Conservation (phyloP, 2,329 filamentous ascomycete species). For the Colletotrichum horii region DNA sequence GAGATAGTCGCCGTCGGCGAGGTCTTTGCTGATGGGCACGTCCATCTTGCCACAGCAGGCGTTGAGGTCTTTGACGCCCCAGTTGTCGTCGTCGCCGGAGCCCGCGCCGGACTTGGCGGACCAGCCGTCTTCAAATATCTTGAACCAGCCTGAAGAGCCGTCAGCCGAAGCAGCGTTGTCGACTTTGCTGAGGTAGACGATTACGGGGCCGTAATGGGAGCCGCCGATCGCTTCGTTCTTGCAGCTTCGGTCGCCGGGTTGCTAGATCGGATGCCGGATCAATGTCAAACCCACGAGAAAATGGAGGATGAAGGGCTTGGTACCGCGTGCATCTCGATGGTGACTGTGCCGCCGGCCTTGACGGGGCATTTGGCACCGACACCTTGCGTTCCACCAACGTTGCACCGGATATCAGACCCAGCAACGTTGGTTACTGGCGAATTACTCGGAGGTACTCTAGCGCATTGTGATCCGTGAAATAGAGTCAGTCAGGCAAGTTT, state of each 20-base stretch:
- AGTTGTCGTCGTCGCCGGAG: conserved; percentile 50
- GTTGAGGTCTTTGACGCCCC: conserved; percentile 47
- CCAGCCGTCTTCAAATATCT: conserved; percentile 56
- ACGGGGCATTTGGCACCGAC: conserved; percentile 50
- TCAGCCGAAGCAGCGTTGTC: conserved; percentile 49
- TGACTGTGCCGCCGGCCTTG: conserved; percentile 52
- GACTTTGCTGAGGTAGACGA: conserved; percentile 57
- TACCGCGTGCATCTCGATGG: conserved; percentile 62
- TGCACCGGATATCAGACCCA: conserved; percentile 49
- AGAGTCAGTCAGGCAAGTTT: conserved; percentile 8
- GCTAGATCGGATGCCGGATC: conserved; percentile 28
- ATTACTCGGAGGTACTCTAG: conserved; percentile 54
- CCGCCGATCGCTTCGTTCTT: conserved; percentile 56
- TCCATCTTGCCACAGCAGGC: conserved; percentile 45
- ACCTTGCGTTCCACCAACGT: conserved; percentile 39
- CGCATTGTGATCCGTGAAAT: conserved; percentile 45
- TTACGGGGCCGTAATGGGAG: conserved; percentile 58
- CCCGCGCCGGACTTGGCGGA: conserved; percentile 29
- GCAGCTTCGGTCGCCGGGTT: conserved; percentile 51
- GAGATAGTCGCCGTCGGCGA: conserved; percentile 45
- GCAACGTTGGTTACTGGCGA: conserved; percentile 52
- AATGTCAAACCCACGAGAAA: neutral
- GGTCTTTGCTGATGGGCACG: conserved; percentile 37
- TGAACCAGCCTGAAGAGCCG: conserved; percentile 53
- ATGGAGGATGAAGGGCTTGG: neutral